Evolutionary conservation across 169 alveolate genomes (phyloP).

Genomic region (Eimeria sp.): DNA sequence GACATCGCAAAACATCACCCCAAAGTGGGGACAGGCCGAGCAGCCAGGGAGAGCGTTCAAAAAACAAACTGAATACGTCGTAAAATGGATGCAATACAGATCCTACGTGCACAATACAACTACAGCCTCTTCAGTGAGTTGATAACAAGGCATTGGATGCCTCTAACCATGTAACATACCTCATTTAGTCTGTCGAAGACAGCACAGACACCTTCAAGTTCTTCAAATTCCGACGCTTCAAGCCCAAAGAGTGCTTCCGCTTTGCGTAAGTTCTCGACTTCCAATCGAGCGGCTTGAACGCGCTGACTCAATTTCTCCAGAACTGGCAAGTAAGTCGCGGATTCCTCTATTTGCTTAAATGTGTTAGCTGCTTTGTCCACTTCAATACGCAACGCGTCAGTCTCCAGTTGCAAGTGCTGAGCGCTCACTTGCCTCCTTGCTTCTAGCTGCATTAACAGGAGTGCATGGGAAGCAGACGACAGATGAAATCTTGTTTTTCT

Average conservation of each 20-base stretch:
- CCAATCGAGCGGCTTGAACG: slow-evolving; percentile 52
- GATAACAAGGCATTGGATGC: background rate
- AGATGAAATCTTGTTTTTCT: background rate
- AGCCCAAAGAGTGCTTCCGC: slow-evolving; percentile 81
- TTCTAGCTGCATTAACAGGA: slow-evolving; percentile 61
- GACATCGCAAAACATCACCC: background rate
- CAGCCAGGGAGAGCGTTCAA: background rate
- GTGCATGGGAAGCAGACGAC: background rate
- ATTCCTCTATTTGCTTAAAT: slow-evolving; percentile 44
- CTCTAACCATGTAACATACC: background rate
- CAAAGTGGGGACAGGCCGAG: background rate
- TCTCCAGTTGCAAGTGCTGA: slow-evolving; percentile 50
- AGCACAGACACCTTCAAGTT: slow-evolving; percentile 60
- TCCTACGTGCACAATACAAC: background rate
- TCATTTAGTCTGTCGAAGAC: slow-evolving; percentile 64
- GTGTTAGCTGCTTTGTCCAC: slow-evolving; percentile 32
- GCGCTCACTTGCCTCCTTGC: slow-evolving; percentile 67
- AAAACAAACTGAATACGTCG: background rate
- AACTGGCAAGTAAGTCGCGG: background rate
- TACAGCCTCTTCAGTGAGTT: background rate
- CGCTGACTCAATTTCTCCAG: slow-evolving; percentile 31
- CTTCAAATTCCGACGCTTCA: slow-evolving; percentile 76
- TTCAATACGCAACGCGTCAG: slow-evolving; percentile 29
- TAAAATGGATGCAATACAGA: background rate
- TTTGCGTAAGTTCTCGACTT: slow-evolving; percentile 58